Evolutionary conservation across 129 eudicot genomes (phyloP), one percentile per base, ranked within the genome.

Genomic region (Flaveria ramosissima): DNA sequence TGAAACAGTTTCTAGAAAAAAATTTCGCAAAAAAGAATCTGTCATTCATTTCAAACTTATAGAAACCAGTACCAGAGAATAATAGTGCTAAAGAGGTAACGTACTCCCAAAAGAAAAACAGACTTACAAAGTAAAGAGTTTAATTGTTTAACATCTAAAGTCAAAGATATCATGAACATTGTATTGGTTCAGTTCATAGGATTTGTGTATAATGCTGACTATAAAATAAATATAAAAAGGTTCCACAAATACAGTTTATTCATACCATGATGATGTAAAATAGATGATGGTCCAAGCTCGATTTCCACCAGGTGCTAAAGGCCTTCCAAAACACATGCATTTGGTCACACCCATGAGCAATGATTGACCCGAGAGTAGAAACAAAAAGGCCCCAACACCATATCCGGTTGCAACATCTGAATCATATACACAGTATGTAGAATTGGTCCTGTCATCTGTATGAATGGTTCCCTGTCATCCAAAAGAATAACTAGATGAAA

Each of bases 321-420:
- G 97, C 74, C 89, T 89, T 72, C 98, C 98, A 63, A 93, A 91
- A 69, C 98, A 93, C 97, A 93, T 93, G 90, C 96, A 93, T 75
- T 83, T 93, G 45, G 98, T 93, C 73, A 93, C 92, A 48, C 86
- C 96, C 97, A 93, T 91, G 47, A 93, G 96, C 75, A 93, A 82
- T 20, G 98, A 90, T 81, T 93, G 90, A 66, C 97, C 90, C 53
- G 98, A 85, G 57, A 93, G 92, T 16, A 93, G 91, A 83, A 93
- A 93, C 79, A 93, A 80, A 84, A 93, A 93, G 30, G 87, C 88
- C 13, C 98, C 98, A 27, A 89, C 93, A 20, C 93, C 96, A 47
- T 91, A 93, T 71, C 98, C 98, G 20, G 97, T 93, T 17, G 98
- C 98, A 67, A 87, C 96, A 83, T 93, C 98, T 27, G 98, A 93